Base-by-base conservation (phyloP, 148 eudicot genomes). In the Silene latifolia region DNA sequence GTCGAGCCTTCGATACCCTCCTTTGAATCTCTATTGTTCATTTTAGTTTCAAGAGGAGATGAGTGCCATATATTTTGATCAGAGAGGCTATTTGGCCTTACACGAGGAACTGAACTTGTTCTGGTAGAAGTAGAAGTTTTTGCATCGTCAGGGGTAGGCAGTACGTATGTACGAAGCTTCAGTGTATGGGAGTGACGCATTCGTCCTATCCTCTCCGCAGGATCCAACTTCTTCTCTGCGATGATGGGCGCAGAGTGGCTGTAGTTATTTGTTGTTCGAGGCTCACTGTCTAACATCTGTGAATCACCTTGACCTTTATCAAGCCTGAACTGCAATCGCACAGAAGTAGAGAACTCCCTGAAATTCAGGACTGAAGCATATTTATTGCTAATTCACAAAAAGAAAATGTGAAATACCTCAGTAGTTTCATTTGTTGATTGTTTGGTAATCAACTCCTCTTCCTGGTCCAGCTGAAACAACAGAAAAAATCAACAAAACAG, bases 131-230 rank as follows among this genome's bases (percentile, higher is more conserved):
- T 74, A 46, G 87, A 80, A 75, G 83, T 84, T 86, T 79, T 92
- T 11, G 92, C 88, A 81, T 84, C 91, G 76, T 75, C 89, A 74
- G 98, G 98, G 27, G 96, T 92, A 58, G 97, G 98, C 62, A 95
- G 79, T 25, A 86, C 96, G 73, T 95, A 88, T 19, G 92, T 83
- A 64, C 89, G 88, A 75, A 79, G 82, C 74, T 89, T 92, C 68
- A 78, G 89, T 11, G 79, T 79, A n/a, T 80, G 71, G 48, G 83
- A 74, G 42, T 85, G 83, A n/a, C 80, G 87, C 80, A 83, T 81
- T 78, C 86, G 86, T 69, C 80, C 83, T 10, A 80, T 77, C 81
- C 82, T 86, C 67, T 84, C 93, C 42, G 91, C 80, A 17, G 88
- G 86, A 79, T 87, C 91, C 66, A 83, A 82, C 78, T 87, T 91